Conservation (phyloP, 805 yeast genomes). For the Sungouiozyma ichnusensis region DNA sequence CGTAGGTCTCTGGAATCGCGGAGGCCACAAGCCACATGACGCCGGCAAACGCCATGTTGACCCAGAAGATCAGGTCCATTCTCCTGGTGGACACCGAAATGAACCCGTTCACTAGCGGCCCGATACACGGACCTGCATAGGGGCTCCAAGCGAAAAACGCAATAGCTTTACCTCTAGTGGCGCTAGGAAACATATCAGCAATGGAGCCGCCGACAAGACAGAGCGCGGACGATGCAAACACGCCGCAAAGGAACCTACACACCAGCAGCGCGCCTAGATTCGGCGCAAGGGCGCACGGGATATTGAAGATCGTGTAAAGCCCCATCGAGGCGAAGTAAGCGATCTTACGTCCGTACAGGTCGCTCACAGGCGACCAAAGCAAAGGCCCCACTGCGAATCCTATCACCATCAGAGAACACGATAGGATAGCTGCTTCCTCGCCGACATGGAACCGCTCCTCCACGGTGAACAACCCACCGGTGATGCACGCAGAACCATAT, state of each 20-base stretch:
- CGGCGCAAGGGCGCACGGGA: slow-evolving; percentile 78
- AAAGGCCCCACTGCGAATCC: slow-evolving; percentile 86
- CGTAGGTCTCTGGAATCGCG: slow-evolving; percentile 80
- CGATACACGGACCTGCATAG: slow-evolving; percentile 85
- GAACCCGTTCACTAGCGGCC: slow-evolving; percentile 83
- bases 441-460: slow-evolving; percentile 59
- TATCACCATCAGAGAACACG: slow-evolving; percentile 79
- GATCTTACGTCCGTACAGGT: slow-evolving; percentile 75
- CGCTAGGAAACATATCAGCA: slow-evolving; percentile 78
- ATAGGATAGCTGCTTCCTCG: slow-evolving; percentile 64
- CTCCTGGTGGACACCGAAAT: slow-evolving; percentile 60
- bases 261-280: slow-evolving; percentile 73
- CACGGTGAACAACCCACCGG: slow-evolving; percentile 72
- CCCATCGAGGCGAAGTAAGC: slow-evolving; percentile 70
- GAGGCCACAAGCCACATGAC: slow-evolving; percentile 59
- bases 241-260: slow-evolving; percentile 81
- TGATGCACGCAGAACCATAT: slow-evolving; percentile 83
- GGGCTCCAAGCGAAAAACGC: slow-evolving; percentile 90
- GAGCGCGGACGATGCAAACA: slow-evolving; percentile 72
- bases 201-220: slow-evolving; percentile 85
- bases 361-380: slow-evolving; percentile 82
- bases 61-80: slow-evolving; percentile 73
- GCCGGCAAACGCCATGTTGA: slow-evolving; percentile 87
- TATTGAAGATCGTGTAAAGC: slow-evolving; percentile 67
- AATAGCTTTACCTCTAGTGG: slow-evolving; percentile 78